Percentiles rank a stretch among this genome's conserved stretches.
Conservation (phyloP, 2,329 filamentous ascomycete genomes). For the Phaeosphaeriaceae sp. region DNA sequence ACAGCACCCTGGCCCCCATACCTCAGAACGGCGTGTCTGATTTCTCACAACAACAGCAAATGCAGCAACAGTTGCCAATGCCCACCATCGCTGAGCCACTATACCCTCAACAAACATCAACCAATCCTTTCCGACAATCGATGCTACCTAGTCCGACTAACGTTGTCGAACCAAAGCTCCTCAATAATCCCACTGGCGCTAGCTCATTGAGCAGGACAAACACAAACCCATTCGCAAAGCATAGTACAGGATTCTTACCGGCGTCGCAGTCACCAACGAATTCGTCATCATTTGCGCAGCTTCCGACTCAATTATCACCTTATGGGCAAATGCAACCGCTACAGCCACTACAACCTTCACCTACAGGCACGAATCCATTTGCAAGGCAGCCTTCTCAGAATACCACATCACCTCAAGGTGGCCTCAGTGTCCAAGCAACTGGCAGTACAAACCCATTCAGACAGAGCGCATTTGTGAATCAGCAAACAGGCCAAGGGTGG, state of each 20-base stretch:
- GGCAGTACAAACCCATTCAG: constrained; percentile 95
- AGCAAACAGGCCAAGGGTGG: constrained; percentile 87
- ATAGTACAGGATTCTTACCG: constrained; percentile 39
- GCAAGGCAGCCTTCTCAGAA: constrained; percentile 59
- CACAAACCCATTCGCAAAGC: constrained; percentile 88
- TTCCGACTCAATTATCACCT: constrained; percentile 38
- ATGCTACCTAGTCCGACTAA: constrained; percentile 64
- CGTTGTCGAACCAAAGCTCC: constrained; percentile 34
- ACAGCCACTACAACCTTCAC: constrained; percentile 59
- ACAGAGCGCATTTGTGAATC: constrained; percentile 88
- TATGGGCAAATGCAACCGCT: constrained; percentile 47
- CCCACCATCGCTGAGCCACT: constrained; percentile 49
- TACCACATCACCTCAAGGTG: constrained; percentile 35
- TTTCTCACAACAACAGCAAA: constrained; percentile 50
- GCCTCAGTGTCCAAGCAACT: constrained; percentile 73
- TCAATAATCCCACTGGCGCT: constrained; percentile 42
- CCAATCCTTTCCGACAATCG: constrained; percentile 94
- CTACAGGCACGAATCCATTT: constrained; percentile 77
- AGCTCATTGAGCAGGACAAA: constrained; percentile 64
- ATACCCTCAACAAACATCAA: constrained; percentile 64
- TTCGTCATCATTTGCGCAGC: constrained; percentile 35
- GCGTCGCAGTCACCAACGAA: constrained; percentile 33
- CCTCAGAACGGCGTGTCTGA: constrained; percentile 57
- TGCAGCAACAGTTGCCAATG: constrained; percentile 26
- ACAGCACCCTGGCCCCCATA: constrained; percentile 53